Evolutionary conservation across 2,329 filamentous ascomycete genomes (phyloP).

Genomic region (Xylariaceae sp.): DNA sequence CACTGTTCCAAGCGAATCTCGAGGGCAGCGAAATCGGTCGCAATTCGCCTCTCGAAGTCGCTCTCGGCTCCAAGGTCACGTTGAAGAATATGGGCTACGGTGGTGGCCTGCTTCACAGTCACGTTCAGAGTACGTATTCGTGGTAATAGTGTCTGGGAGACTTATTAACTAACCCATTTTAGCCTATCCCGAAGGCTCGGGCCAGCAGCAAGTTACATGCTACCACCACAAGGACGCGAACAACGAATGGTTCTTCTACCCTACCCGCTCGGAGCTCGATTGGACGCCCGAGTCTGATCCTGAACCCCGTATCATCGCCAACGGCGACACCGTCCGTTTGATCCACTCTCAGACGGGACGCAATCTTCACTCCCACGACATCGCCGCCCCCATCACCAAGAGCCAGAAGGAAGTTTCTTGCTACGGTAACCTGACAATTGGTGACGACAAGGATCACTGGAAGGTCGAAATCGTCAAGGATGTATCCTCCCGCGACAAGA

Average conservation of each 20-base stretch:
- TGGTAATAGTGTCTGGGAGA: too few species aligned
- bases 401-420: conserved; percentile 86
- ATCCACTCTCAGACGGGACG: conserved; percentile 94
- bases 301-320: conserved; percentile 69
- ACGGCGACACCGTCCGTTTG: conserved; percentile 74
- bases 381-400: conserved; percentile 85
- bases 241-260: conserved; percentile 99
- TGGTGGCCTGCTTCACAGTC: conserved; percentile 90
- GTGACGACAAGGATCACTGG: conserved; percentile 98
- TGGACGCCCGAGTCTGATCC: conserved; percentile 64
- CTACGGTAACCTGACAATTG: conserved; percentile 92
- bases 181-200: conserved; percentile 83
- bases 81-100: conserved; percentile 99
- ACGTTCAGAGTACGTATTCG: conserved; percentile 65
- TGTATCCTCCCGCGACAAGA: conserved; percentile 78
- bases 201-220: conserved; percentile 95
- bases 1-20: conserved; percentile 95
- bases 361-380: conserved; percentile 91
- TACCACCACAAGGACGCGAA: conserved; percentile 99
- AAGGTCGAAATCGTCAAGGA: conserved; percentile 86
- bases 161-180: conserved; percentile 17
- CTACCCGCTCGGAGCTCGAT: conserved; percentile 71
- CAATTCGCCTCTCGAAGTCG: conserved; percentile 89
- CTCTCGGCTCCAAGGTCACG: conserved; percentile 80
- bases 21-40: conserved; percentile 89